Base-by-base conservation (phyloP, 192 early-diverging fungal species). In the Funneliformis mosseae region DNA sequence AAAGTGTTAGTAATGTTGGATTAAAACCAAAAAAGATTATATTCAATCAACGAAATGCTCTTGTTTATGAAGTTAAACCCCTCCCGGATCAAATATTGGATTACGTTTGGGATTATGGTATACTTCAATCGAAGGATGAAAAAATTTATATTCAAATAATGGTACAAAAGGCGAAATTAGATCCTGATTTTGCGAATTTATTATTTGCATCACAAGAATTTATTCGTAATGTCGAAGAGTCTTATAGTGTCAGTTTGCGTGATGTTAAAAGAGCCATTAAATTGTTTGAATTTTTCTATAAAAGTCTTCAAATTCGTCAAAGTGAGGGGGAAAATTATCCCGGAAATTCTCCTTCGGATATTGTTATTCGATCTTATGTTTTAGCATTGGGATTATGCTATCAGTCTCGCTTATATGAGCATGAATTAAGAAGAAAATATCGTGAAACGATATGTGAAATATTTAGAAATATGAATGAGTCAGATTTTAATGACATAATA, bases 11-110 rank as follows among this genome's bases (percentile, higher is more conserved):
- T 18, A 74, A 28, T 9, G 78, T 45, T 27, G 78, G 78, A n/a
- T 33, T 80, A 73, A 80, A 48, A 38, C 21, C 41, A 59, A 68
- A 39, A n/a, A 73, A 74, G 16, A n/a, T 55, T 0, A 70, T 18
- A 10, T 70, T 43, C n/a, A 46, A 74, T 60, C 41, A 80, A 72
- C 67, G 76, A 46, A 80, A 72, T 28, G 3, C 46, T 41, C 42
- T 80, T 27, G 79, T 80, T 4, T 68, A 68, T 33, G 11, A 68
- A 68, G 66, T 68, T 10, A 68, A 68, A 5, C 66, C 66, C 8
- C 28, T 68, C 12, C 66, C 66, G 0, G 78, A 80, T 42, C 68
- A 68, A 67, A 67, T 80, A 2, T 25, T 80, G 18, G 78, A 80
- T 80, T 68, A 38, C 38, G 66, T 68, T 9, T 68, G 66, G 66